These are phyloP conservation scores for Cystoderma amianthinum DNA, from an alignment of 768 basidiomycete genomes.

Conservation along the genomic window DNA sequence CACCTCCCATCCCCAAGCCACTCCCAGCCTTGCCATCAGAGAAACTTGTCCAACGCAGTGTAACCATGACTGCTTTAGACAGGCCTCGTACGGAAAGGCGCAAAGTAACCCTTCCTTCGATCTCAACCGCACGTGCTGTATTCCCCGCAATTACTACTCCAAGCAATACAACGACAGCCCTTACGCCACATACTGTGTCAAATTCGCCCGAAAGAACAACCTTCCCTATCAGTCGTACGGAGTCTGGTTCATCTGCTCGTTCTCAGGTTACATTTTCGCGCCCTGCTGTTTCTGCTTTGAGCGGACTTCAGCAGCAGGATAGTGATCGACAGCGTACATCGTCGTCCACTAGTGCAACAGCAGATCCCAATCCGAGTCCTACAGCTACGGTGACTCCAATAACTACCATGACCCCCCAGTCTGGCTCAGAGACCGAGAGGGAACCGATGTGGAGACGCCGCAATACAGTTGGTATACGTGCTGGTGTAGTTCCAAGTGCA, in stretches of 20 bases:
- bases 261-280: constrained; percentile 60
- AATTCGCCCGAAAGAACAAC: constrained; percentile 27
- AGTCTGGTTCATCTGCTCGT: constrained; percentile 37
- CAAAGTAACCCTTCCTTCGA: constrained; percentile 27
- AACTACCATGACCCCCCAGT: constrained; percentile 14
- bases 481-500: constrained; percentile 23
- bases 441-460: constrained; percentile 29
- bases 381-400: constrained; percentile 11
- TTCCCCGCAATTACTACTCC: constrained; percentile 47
- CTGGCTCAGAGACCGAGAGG: constrained; percentile 41
- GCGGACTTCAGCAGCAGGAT: constrained; percentile 48
- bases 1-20: constrained; percentile 51
- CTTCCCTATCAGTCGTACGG: constrained; percentile 32
- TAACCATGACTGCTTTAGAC: constrained; percentile 7
- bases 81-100: constrained; percentile 16
- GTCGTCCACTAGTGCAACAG: constrained; percentile 15
- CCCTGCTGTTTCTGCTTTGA: constrained; percentile 47
- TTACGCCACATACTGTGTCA: constrained; percentile 61
- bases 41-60: constrained; percentile 20
- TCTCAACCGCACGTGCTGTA: constrained; percentile 42
- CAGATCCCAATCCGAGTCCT: constrained; percentile 13
- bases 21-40: constrained; percentile 58
- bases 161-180: constrained; percentile 53
- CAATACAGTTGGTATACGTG: constrained; percentile 25
- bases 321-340: constrained; percentile 23